These are phyloP conservation scores for Acanthamoeba royreba DNA, from an alignment of 208 protist species.

Conservation along the genomic window DNA sequence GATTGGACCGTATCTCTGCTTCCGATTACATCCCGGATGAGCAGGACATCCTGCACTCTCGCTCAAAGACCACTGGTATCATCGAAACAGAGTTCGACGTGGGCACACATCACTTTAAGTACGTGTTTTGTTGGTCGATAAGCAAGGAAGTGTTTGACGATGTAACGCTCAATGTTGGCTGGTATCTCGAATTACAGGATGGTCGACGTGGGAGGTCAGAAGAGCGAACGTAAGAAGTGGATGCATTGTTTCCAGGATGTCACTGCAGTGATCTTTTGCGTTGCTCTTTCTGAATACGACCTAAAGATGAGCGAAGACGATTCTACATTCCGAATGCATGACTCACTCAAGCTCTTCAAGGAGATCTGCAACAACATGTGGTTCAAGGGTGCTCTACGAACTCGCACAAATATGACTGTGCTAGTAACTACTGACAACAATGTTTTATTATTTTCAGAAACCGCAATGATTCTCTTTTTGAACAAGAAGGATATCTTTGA, in stretches of 20 bases:
- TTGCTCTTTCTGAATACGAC: constrained; percentile 78
- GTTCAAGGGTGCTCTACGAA: constrained; percentile 77
- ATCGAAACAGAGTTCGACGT: constrained; percentile 78
- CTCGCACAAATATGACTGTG: no score
- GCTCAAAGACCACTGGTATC: constrained; percentile 80
- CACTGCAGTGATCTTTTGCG: constrained; percentile 79
- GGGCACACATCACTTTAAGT: constrained; percentile 68
- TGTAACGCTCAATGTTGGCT: no score
- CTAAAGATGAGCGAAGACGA: constrained; percentile 82
- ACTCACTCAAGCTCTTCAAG: constrained; percentile 79
- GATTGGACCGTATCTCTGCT: constrained; percentile 60
- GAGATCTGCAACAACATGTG: constrained; percentile 81
- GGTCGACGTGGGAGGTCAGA: constrained; percentile 87
- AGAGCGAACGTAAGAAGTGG: constrained; percentile 81
- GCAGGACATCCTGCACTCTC: constrained; percentile 80
- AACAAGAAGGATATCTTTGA: constrained; percentile 83
- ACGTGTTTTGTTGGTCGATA: constrained; percentile 60
- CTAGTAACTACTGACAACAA: constrained; percentile 60
- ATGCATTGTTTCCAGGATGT: constrained; percentile 86
- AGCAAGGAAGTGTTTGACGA: no score
- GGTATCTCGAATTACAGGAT: constrained; percentile 76
- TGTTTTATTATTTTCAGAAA: constrained; percentile 70
- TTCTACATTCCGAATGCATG: constrained; percentile 76
- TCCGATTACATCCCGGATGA: constrained; percentile 78
- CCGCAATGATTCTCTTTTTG: constrained; percentile 81